These are phyloP conservation scores for Letharia lupina DNA, from an alignment of 495 filamentous ascomycete genomes.

Conservation along the genomic window DNA sequence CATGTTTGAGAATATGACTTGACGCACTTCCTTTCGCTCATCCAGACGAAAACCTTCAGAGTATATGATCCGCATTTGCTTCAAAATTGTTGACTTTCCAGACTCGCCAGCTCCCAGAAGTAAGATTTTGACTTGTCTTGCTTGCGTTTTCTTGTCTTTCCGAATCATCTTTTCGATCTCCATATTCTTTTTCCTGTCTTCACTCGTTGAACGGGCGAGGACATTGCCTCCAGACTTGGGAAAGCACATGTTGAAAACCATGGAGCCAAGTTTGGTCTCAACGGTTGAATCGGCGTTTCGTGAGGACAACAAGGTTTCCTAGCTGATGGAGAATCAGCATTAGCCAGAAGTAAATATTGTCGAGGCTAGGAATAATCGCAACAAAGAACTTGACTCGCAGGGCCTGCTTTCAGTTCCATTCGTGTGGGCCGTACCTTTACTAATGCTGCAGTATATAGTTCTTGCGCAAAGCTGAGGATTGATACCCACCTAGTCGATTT, in stretches of 20 bases:
- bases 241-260: slow-evolving; percentile 30
- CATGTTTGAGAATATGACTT: slow-evolving; percentile 90
- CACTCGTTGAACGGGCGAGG: slow-evolving; percentile 24
- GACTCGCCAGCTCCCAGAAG: slow-evolving; percentile 91
- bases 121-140: slow-evolving; percentile 74
- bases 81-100: slow-evolving; percentile 95
- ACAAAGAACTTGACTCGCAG: not conserved
- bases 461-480: not conserved
- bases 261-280: slow-evolving; percentile 8
- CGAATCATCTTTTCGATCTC: slow-evolving; percentile 73
- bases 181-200: slow-evolving; percentile 35
- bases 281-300: not conserved
- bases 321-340: slow-evolving; percentile 2
- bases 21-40: slow-evolving; percentile 86
- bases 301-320: not conserved
- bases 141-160: slow-evolving; percentile 71
- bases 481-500: not conserved
- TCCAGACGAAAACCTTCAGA: slow-evolving; percentile 83
- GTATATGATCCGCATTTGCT: slow-evolving; percentile 99
- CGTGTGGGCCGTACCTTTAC: not conserved
- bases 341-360: not conserved
- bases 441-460: not conserved
- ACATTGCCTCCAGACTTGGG: slow-evolving; percentile 25
- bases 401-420: not conserved
- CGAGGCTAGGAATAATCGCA: not conserved